These are phyloP conservation scores for Nitzschia palea DNA, from an alignment of 108 stramenopile species.

Conservation along the genomic window DNA sequence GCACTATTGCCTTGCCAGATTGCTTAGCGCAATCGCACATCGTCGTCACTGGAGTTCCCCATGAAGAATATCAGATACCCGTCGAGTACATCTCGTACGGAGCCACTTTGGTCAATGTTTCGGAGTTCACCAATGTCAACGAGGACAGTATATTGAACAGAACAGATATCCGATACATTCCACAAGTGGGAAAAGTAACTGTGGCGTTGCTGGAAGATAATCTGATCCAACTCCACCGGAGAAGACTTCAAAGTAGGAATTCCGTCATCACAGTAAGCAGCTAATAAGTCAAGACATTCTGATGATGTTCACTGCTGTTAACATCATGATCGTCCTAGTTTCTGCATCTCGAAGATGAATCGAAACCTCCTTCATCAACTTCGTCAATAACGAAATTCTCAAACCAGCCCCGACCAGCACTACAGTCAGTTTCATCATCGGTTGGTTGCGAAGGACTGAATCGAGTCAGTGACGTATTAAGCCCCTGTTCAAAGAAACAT, in stretches of 20 bases:
- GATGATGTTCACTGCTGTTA: background rate
- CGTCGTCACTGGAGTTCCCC: slow-evolving; percentile 89
- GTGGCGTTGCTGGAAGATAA: slow-evolving; percentile 91
- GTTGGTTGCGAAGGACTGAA: too few species aligned
- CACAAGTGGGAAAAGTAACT: slow-evolving; percentile 93
- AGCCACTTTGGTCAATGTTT: slow-evolving; percentile 87
- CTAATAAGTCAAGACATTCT: too few species aligned
- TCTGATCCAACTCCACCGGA: slow-evolving; percentile 75
- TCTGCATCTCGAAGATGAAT: too few species aligned
- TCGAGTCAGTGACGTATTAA: slow-evolving; percentile 25
- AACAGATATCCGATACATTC: slow-evolving; percentile 69
- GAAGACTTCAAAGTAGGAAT: too few species aligned
- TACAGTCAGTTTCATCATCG: too few species aligned
- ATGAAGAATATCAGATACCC: slow-evolving; percentile 69
- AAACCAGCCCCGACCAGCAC: too few species aligned
- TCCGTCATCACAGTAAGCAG: too few species aligned
- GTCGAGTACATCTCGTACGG: slow-evolving; percentile 63
- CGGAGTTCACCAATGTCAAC: slow-evolving; percentile 80
- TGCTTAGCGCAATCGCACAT: slow-evolving; percentile 66
- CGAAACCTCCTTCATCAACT: too few species aligned
- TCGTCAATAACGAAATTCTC: too few species aligned
- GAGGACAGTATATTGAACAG: slow-evolving; percentile 66
- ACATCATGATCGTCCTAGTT: too few species aligned
- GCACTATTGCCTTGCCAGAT: slow-evolving; percentile 47
- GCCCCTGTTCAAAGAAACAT: slow-evolving; percentile 28